Percentiles rank a stretch among this genome's conserved stretches.
Evolutionary conservation across 805 yeast species (phyloP).

Genomic region (Geotrichum ghanense): DNA sequence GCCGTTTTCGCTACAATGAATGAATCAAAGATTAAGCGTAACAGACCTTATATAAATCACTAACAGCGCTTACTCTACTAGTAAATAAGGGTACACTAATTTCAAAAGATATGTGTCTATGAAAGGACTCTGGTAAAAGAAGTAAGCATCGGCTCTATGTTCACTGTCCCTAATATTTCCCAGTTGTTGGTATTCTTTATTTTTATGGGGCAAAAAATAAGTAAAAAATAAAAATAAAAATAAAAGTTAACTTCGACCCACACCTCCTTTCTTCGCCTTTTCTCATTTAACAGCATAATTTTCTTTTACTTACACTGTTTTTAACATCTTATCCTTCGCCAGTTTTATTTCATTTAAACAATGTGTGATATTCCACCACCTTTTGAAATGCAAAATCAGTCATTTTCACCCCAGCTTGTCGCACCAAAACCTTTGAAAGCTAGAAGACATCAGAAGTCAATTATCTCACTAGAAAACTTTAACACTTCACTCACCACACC

Average conservation of each 20-base stretch:
- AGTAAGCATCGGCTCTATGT: too few species aligned
- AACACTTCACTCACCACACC: not conserved
- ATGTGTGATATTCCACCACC: not conserved
- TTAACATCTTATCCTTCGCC: not conserved
- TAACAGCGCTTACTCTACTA: too few species aligned
- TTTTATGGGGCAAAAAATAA: too few species aligned
- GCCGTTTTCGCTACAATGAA: too few species aligned
- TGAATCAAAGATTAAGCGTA: too few species aligned
- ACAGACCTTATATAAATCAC: too few species aligned
- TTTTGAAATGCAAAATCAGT: not conserved
- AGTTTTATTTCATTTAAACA: not conserved
- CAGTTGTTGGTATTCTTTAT: constrained; percentile 1
- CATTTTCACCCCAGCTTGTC: constrained; percentile 6
- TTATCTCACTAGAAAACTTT: constrained; percentile 9
- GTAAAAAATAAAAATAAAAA: too few species aligned
- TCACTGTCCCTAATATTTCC: not conserved
- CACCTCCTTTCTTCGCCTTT: not conserved
- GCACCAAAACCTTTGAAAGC: constrained; percentile 19
- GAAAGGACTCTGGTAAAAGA: not conserved
- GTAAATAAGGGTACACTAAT: too few species aligned
- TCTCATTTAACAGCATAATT: not conserved
- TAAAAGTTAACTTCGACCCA: not conserved
- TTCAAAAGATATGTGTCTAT: not conserved
- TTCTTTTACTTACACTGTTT: not conserved
- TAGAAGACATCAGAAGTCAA: constrained; percentile 9